Percentiles rank a stretch among this genome's conserved stretches.
Conservation (phyloP, 2,329 filamentous ascomycete genomes). For the Aspergillus niger region DNA sequence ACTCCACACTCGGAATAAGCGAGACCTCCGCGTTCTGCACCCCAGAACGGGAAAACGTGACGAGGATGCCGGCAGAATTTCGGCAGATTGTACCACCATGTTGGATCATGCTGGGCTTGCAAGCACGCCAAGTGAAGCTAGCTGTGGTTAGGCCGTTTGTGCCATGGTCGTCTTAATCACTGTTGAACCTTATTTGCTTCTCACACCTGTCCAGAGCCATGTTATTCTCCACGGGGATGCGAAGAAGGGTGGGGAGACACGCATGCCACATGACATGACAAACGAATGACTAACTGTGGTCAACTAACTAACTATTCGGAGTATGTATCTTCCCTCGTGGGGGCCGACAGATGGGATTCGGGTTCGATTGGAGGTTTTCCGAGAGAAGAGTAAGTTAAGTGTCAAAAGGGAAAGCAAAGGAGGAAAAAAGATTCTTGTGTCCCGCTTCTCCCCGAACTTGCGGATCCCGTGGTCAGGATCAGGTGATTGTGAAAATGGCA, state of each 20-base stretch:
- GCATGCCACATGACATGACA: not conserved
- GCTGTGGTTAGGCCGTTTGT: not conserved
- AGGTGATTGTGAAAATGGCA: too few relatives aligned
- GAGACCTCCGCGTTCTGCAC: not conserved
- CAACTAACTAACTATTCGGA: too few relatives aligned
- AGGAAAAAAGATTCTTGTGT: too few relatives aligned
- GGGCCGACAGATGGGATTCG: too few relatives aligned
- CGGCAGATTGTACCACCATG: not conserved
- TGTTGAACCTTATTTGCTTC: not conserved
- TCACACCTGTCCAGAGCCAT: not conserved
- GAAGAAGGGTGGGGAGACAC: not conserved
- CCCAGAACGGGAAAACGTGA: not conserved
- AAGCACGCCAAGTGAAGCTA: not conserved
- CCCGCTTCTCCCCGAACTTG: too few relatives aligned
- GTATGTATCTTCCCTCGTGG: too few relatives aligned
- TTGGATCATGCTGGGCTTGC: not conserved
- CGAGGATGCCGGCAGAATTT: not conserved
- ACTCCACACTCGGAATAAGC: not conserved
- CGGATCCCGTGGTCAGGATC: too few relatives aligned
- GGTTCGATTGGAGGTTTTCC: too few relatives aligned
- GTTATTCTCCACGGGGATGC: not conserved
- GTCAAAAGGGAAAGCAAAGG: too few relatives aligned
- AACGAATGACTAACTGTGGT: not conserved
- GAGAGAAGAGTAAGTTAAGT: too few relatives aligned
- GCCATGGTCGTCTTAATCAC: not conserved